A percentile compares a stretch with the other conserved stretches of the same genome.
phyloP scores from a whole-genome alignment of 371 early-diverging fungal species.

The Capillidium heterosporum region DNA sequence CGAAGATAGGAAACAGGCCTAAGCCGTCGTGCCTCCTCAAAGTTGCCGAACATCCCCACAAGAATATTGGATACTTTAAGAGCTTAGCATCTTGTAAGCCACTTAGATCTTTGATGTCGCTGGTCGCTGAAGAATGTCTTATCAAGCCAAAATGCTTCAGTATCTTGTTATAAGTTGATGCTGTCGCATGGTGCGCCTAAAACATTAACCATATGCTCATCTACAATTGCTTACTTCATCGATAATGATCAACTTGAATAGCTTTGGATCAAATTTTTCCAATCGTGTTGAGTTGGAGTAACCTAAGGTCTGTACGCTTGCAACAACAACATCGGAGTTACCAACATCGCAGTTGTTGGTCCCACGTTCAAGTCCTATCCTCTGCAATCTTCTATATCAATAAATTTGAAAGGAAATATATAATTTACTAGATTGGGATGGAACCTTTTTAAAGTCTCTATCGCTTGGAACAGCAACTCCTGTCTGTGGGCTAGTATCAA shows the following conservation, averaged over 20 bases:
- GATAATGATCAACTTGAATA: slow-evolving; percentile 76
- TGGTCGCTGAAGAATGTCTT: neutral
- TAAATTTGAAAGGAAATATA: neutral
- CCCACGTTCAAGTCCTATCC: slow-evolving; percentile 48
- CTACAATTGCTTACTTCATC: slow-evolving; percentile 34
- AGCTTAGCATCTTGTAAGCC: neutral
- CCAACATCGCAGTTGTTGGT: slow-evolving; percentile 24
- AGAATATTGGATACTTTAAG: slow-evolving; percentile 17
- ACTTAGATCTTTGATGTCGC: neutral
- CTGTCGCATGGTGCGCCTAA: slow-evolving; percentile 80
- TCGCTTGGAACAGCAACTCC: slow-evolving; percentile 74
- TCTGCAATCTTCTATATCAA: slow-evolving; percentile 11
- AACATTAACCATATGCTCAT: neutral
- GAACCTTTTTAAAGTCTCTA: slow-evolving; percentile 31
- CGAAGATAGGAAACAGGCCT: slow-evolving; percentile 42
- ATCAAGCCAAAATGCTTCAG: slow-evolving; percentile 44
- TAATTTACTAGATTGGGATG: slow-evolving; percentile 28
- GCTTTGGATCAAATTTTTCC: slow-evolving; percentile 37
- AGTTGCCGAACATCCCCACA: slow-evolving; percentile 93
- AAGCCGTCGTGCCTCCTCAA: slow-evolving; percentile 69
- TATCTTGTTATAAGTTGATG: slow-evolving; percentile 47
- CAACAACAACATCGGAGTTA: slow-evolving; percentile 48
- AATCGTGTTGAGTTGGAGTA: slow-evolving; percentile 26
- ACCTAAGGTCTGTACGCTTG: slow-evolving; percentile 61
- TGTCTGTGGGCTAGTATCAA: slow-evolving; percentile 73